Evolutionary conservation across 2,329 filamentous ascomycete genomes (phyloP).

Genomic region (Nothophaeocryptopus gaeumannii): DNA sequence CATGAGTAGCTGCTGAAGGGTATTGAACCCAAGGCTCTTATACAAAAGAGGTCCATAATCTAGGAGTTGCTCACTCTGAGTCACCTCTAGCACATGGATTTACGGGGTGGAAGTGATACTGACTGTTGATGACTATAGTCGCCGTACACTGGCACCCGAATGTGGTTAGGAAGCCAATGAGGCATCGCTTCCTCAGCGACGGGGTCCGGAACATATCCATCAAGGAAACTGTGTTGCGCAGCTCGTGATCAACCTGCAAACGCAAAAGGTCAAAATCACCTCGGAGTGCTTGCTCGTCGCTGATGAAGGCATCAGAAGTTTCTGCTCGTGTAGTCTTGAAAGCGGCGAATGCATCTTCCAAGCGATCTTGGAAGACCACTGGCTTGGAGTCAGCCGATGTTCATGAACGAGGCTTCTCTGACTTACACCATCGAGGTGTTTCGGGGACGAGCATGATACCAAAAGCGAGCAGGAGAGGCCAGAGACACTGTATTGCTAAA

Average conservation of each 20-base stretch:
- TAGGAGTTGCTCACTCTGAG: not conserved
- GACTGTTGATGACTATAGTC: not conserved
- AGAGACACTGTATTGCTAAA: not conserved
- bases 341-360: not conserved
- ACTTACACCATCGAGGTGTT: slow-evolving; percentile 5
- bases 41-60: not conserved
- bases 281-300: not conserved
- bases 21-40: not conserved
- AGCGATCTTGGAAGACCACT: not conserved
- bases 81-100: not conserved
- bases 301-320: not conserved
- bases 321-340: not conserved
- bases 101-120: not conserved
- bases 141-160: not conserved
- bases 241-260: not conserved
- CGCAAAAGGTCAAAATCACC: not conserved
- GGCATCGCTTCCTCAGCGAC: not conserved
- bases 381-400: too few relatives aligned
- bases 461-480: not conserved
- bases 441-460: slow-evolving; percentile 1
- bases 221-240: not conserved
- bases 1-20: not conserved
- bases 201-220: not conserved
- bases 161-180: not conserved
- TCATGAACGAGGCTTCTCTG: too few relatives aligned